phyloP scores from a whole-genome alignment of 2,329 filamentous ascomycete genomes.

The Penicillium sp. region DNA sequence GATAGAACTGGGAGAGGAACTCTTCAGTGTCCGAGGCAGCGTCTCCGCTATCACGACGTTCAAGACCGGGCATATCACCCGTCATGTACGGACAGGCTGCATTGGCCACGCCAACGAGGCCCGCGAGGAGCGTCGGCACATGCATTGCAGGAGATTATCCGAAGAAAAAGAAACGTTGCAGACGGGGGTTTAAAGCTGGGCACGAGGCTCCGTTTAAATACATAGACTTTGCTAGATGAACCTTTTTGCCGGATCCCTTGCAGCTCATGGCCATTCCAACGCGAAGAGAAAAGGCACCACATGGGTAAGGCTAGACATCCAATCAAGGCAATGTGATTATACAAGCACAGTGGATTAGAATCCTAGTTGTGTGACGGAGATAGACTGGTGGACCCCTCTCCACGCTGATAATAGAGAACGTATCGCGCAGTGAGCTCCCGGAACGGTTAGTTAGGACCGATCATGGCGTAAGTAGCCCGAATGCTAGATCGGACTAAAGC shows the following conservation, averaged over 20 bases:
- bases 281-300: background rate
- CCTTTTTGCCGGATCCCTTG: background rate
- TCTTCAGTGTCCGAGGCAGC: constrained; percentile 35
- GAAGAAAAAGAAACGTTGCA: background rate
- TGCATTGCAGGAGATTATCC: constrained; percentile 22
- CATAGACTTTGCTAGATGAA: background rate
- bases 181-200: background rate
- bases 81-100: constrained; percentile 45
- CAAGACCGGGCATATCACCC: constrained; percentile 25
- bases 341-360: constrained; percentile 12
- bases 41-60: constrained; percentile 26
- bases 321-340: constrained; percentile 17
- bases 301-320: constrained; percentile 7
- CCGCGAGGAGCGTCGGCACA: constrained; percentile 22
- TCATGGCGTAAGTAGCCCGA: background rate
- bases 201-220: constrained; percentile 12
- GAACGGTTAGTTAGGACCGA: background rate
- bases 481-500: background rate
- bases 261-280: constrained; percentile 6
- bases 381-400: background rate
- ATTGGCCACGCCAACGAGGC: constrained; percentile 36
- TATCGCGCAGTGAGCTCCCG: background rate
- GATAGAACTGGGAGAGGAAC: constrained; percentile 45
- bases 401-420: background rate
- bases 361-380: constrained; percentile 3